Evolutionary conservation across 352 stramenopile genomes (phyloP).

Genomic region (Pythium coloratum): DNA sequence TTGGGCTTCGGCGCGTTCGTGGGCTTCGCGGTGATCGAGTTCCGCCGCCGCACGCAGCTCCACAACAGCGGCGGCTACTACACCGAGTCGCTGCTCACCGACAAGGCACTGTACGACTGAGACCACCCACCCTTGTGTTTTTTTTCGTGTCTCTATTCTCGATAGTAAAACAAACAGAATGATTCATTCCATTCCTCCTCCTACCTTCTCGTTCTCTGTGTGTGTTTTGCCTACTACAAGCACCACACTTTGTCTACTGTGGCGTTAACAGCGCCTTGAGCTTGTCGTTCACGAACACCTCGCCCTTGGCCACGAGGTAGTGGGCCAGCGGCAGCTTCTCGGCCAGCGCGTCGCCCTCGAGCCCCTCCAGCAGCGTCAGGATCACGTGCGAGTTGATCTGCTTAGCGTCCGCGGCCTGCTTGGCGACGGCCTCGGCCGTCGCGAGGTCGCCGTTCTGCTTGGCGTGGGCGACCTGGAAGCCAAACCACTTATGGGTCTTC

Average conservation of each 20-base stretch:
- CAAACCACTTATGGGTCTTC: slow-evolving; percentile 70
- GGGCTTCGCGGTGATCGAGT: slow-evolving; percentile 31
- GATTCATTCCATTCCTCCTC: not conserved
- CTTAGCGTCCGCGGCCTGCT: slow-evolving; percentile 53
- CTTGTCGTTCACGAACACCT: slow-evolving; percentile 48
- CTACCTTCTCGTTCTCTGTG: not conserved
- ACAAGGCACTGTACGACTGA: slow-evolving; percentile 47
- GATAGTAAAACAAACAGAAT: not conserved
- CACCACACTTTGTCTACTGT: not conserved
- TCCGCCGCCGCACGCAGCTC: slow-evolving; percentile 24
- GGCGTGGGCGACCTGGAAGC: slow-evolving; percentile 69
- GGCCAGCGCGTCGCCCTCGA: slow-evolving; percentile 59
- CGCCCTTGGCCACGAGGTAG: slow-evolving; percentile 80
- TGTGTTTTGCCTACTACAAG: not conserved
- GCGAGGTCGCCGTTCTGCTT: slow-evolving; percentile 62
- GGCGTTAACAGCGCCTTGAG: slow-evolving; percentile 27
- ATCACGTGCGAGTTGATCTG: slow-evolving; percentile 85
- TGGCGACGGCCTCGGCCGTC: slow-evolving; percentile 61
- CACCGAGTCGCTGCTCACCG: slow-evolving; percentile 63
- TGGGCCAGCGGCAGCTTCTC: slow-evolving; percentile 67
- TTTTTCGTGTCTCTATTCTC: slow-evolving; percentile 6
- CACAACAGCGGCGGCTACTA: slow-evolving; percentile 44
- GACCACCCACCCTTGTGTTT: not conserved
- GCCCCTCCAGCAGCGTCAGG: slow-evolving; percentile 60
- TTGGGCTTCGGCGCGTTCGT: slow-evolving; percentile 35